Evolutionary conservation across 306 rosid genomes (phyloP).

Genomic region (Herpetospermum pedunculosum): DNA sequence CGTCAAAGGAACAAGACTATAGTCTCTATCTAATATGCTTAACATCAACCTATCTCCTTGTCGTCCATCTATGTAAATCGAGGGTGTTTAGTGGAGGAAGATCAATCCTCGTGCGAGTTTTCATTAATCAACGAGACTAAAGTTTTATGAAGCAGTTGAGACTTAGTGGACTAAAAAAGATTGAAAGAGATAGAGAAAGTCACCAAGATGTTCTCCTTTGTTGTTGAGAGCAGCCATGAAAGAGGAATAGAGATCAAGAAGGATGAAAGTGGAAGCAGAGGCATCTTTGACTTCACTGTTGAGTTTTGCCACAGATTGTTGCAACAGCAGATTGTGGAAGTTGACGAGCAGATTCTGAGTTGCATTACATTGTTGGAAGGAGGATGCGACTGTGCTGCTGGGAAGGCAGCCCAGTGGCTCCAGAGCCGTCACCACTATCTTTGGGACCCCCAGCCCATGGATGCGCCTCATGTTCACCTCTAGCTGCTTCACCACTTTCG

Average conservation of each 20-base stretch:
- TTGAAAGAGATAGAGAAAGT: not conserved
- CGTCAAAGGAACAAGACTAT: not conserved
- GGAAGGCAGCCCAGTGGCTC: conserved; percentile 89
- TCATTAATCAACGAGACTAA: not conserved
- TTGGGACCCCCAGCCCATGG: conserved; percentile 49
- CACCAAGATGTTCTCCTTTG: conserved; percentile 23
- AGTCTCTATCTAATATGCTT: not conserved
- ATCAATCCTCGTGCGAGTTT: not conserved
- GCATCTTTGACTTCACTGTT: conserved; percentile 25
- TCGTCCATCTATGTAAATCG: not conserved
- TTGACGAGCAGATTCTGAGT: conserved; percentile 29
- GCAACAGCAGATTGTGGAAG: conserved; percentile 54
- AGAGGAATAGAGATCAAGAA: conserved; percentile 42
- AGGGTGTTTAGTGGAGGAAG: not conserved
- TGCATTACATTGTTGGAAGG: conserved; percentile 42
- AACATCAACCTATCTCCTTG: not conserved
- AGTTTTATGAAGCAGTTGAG: too few species aligned
- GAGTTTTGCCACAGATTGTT: conserved; percentile 35
- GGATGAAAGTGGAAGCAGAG: conserved; percentile 6
- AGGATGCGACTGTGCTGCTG: conserved; percentile 13
- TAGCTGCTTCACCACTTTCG: conserved; percentile 46
- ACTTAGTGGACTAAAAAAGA: too few species aligned
- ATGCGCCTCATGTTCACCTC: conserved; percentile 33
- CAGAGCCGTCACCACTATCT: conserved; percentile 39
- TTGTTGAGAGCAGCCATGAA: conserved; percentile 48